Evolutionary conservation across 2,329 filamentous ascomycete genomes (phyloP), one percentile per base, ranked within the genome.

Genomic region (Dactylonectria estremocensis): DNA sequence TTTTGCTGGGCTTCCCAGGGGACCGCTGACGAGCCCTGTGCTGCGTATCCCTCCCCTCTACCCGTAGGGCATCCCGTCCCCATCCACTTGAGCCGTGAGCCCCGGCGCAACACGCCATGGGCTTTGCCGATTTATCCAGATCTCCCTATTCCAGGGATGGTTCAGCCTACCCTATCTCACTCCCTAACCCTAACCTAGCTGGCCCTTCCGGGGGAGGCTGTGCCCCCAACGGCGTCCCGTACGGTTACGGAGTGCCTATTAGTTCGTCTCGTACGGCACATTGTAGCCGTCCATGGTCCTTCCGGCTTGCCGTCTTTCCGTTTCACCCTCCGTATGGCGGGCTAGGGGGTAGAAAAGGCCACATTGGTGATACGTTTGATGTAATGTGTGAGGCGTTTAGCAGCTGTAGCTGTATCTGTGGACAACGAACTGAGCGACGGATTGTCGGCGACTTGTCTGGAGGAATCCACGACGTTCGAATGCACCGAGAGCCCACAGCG

Each of bases 41-140:
- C 62, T 20, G 59, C n/a, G 24, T 28, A 28, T 28, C 24, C 24
- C 24, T 28, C 24, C 24, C 7, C 24, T 7, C 24, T 28, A 28
- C 24, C 24, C 7, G 24, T 40, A 20, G 60, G 53, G 63, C 37
- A 61, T 61, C 50, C n/a, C 14, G 46, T 65, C 53, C 56, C 55
- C 59, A 62, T 49, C 60, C 37, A 62, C 50, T 52, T 63, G 52
- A 64, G 69, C 63, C 61, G 73, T 69, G 66, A 64, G 69, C 64
- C 72, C 72, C 68, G 61, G 56, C 73, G 65, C 65, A 58, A 66
- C 70, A 72, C 68, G 68, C 73, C 74, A 70, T 73, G 55, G 55
- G 59, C 22, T 48, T 69, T 76, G 74, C 74, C 74, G 74, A 67
- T 50, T 75, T 76, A 76, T 73, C 74, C 74, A 76, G 66, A 69